Base-by-base conservation (phyloP, 345 rosid species). In the Lepidium didymum region DNA sequence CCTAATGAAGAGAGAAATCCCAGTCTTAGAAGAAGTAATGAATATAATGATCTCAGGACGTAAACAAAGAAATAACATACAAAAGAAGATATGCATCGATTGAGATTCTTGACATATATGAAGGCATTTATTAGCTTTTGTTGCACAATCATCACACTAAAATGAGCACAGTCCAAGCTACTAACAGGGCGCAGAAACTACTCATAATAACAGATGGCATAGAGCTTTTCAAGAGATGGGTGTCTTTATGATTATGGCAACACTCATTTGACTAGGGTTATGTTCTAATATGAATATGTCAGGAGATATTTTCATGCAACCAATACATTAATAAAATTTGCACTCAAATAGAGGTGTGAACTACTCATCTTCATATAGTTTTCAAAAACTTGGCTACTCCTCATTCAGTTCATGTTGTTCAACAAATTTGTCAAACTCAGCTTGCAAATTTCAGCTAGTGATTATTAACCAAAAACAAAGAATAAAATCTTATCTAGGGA, bases 91-190 rank as follows among this genome's bases (percentile, higher is more conserved):
- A 14, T 42, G 9, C 37, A 38, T 12, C 34, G 14, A 41, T 59
- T 18, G 44, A n/a, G 57, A 53, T 57, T 19, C 18, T 21, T 35
- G 21, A 13, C 83, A 88, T 91, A 90, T 86, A 59, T 85, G 78
- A 10, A 87, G 79, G 66, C 79, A 0, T 56, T 40, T 23, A 13
- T 25, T 27, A n/a, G 51, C 21, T 23, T 25, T 40, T 13, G 25
- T 1, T 34, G 59, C 10, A 11, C 11, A n/a, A 60, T 9, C 10
- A 59, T 6, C 10, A 27, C 23, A 38, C 25, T 15, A 61, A 61
- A 18, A 19, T 7, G 33, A 45, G 38, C 82, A 79, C 89, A 90
- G 81, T 53, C 7, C 23, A 56, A 45, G 47, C 55, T 86, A 85
- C 41, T 91, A 34, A 33, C 55, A 46, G 7, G 44, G 13, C 10